Percentiles rank a stretch among this genome's conserved stretches.
These are phyloP conservation scores for Terana coerulea DNA, from an alignment of 768 basidiomycete genomes.

Conservation along the genomic window DNA sequence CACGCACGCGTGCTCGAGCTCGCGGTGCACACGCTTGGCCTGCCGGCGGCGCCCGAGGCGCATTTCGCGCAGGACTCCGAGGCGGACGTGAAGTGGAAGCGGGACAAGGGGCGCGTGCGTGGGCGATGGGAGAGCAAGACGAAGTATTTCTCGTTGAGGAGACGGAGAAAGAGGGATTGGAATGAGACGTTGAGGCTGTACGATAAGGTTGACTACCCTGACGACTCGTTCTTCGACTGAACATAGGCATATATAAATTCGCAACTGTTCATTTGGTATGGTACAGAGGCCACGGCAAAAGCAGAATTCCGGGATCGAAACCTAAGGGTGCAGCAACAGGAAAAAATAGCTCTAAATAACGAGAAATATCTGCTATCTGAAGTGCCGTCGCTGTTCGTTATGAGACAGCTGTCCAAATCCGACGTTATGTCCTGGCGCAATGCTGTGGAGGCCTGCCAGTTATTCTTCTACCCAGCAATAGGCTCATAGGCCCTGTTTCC, in stretches of 20 bases:
- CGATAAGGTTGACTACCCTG: constrained; percentile 79
- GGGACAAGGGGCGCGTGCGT: constrained; percentile 67
- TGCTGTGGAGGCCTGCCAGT: background rate
- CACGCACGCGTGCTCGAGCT: constrained; percentile 65
- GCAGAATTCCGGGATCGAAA: too few species aligned
- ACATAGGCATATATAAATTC: too few species aligned
- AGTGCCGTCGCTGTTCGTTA: too few species aligned
- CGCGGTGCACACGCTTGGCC: constrained; percentile 51
- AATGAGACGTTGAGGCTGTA: constrained; percentile 81
- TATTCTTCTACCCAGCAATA: constrained; percentile 20
- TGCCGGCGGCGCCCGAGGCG: constrained; percentile 67
- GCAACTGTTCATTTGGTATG: too few species aligned
- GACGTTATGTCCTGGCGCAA: background rate
- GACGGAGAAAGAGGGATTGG: constrained; percentile 85
- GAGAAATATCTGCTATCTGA: too few species aligned
- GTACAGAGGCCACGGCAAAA: too few species aligned
- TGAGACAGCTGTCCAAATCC: background rate
- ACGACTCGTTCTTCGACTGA: constrained; percentile 34
- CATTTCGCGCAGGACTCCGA: constrained; percentile 39
- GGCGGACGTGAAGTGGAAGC: constrained; percentile 44
- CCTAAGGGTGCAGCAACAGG: too few species aligned
- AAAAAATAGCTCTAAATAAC: too few species aligned
- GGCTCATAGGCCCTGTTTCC: constrained; percentile 64
- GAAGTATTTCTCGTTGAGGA: constrained; percentile 75
- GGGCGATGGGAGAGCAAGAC: constrained; percentile 66